A percentile compares a stretch with the other conserved stretches of the same genome.
Evolutionary conservation across 495 filamentous ascomycete genomes (phyloP).

Genomic region (Penicillium nucicola): DNA sequence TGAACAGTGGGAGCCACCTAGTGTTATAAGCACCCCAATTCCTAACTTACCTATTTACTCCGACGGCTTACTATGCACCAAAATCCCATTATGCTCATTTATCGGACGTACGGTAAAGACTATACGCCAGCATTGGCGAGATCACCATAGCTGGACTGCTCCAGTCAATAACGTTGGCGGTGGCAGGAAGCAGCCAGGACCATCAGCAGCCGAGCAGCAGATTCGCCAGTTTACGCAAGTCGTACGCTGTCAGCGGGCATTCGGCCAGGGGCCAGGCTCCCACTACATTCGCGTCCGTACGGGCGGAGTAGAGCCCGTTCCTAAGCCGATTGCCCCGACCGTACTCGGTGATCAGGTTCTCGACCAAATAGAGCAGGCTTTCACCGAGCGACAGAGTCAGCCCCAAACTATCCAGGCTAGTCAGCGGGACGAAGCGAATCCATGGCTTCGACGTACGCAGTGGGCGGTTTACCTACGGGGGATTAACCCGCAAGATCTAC

Average conservation of each 20-base stretch:
- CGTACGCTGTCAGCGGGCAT: neutral
- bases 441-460: conserved; percentile 10
- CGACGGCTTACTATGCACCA: no score
- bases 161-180: no score
- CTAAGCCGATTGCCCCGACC: neutral
- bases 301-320: neutral
- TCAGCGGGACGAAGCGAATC: conserved; percentile 3
- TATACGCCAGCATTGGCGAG: no score
- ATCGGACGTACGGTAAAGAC: no score
- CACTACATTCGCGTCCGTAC: neutral
- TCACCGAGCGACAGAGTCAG: neutral
- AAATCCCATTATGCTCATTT: no score
- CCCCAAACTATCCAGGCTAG: neutral
- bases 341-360: neutral
- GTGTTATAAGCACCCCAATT: neutral
- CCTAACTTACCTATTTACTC: neutral
- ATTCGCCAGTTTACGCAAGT: neutral
- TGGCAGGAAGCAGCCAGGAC: neutral
- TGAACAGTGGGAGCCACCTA: neutral
- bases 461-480: conserved; percentile 5
- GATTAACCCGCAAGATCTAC: neutral
- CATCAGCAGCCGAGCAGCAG: neutral
- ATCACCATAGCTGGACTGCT: no score
- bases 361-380: neutral
- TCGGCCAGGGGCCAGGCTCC: neutral